phyloP scores from a whole-genome alignment of 1,139 yeast genomes.

The Candida pseudocylindracea region DNA sequence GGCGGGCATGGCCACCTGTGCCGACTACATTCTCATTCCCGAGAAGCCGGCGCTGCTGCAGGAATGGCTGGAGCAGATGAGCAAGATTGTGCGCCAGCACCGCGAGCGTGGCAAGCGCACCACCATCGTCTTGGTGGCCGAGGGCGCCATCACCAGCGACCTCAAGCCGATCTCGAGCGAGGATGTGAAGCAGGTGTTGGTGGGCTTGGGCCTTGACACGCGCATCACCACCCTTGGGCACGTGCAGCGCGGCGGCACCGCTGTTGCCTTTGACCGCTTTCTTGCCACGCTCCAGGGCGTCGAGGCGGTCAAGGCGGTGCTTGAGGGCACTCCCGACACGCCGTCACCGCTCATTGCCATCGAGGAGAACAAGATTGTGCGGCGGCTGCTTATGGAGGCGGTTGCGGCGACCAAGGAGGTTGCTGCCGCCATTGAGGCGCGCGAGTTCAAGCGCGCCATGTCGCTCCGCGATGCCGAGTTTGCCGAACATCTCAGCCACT shows the following conservation, averaged over 20 bases:
- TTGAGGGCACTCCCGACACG: constrained; percentile 70
- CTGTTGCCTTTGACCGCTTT: constrained; percentile 82
- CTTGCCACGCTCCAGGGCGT: constrained; percentile 93
- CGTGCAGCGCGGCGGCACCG: constrained; percentile 96
- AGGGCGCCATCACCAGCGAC: constrained; percentile 81
- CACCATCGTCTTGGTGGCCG: constrained; percentile 90
- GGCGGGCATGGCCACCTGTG: constrained; percentile 93
- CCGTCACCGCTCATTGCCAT: constrained; percentile 94
- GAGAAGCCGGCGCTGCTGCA: constrained; percentile 58
- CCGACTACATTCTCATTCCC: constrained; percentile 85
- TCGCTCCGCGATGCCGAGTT: constrained; percentile 71
- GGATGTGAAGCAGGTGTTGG: constrained; percentile 62
- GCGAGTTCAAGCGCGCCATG: constrained; percentile 77
- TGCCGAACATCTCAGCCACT: constrained; percentile 20
- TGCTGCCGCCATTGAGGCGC: constrained; percentile 59
- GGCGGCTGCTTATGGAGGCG: constrained; percentile 74
- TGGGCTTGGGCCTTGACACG: constrained; percentile 73
- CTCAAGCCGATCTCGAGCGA: constrained; percentile 63
- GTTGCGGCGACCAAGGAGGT: constrained; percentile 71
- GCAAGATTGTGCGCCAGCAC: constrained; percentile 48
- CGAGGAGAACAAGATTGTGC: constrained; percentile 64
- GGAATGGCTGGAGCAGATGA: constrained; percentile 62
- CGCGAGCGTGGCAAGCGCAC: constrained; percentile 78
- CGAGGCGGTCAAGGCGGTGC: constrained; percentile 86
- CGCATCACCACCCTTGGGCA: constrained; percentile 92